These are phyloP conservation scores for Bruguiera sexangula DNA, from an alignment of 345 rosid genomes.

Conservation along the genomic window DNA sequence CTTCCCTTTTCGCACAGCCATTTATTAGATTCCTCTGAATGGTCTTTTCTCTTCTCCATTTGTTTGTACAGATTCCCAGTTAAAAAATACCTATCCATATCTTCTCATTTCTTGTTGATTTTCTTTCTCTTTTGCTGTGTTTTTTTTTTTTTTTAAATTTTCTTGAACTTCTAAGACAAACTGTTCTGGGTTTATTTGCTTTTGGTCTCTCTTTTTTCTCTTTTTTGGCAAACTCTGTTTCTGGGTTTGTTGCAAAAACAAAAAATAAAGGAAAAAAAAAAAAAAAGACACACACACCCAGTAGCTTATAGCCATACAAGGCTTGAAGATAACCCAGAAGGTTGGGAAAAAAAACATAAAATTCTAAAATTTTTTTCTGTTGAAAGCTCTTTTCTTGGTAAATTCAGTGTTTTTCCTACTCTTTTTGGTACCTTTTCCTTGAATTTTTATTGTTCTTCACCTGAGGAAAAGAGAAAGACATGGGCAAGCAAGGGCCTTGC, in stretches of 20 bases:
- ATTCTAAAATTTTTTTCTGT: conserved; percentile 13
- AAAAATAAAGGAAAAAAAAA: not conserved
- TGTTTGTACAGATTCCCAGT: conserved; percentile 53
- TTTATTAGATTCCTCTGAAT: conserved; percentile 39
- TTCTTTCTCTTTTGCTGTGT: conserved; percentile 4
- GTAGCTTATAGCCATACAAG: conserved; percentile 28
- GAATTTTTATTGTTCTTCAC: conserved; percentile 20
- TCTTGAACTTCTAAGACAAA: not conserved
- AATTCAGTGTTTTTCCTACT: conserved; percentile 8
- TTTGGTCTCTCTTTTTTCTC: not conserved
- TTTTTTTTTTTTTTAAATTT: conserved; percentile 1
- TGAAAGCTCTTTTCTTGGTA: conserved; percentile 24
- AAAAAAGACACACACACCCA: conserved; percentile 24
- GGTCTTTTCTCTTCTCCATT: not conserved
- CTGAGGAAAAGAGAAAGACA: conserved; percentile 33
- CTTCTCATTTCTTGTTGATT: conserved; percentile 19
- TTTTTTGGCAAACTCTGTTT: not conserved
- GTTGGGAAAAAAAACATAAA: not conserved
- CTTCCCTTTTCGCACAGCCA: conserved; percentile 25
- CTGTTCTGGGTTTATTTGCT: conserved; percentile 29
- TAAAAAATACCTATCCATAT: conserved; percentile 34
- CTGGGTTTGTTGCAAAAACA: conserved; percentile 40
- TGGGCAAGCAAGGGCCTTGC: conserved; percentile 99
- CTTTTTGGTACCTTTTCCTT: conserved; percentile 14
- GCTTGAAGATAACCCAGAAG: conserved; percentile 28